Conservation (phyloP, 2,329 filamentous ascomycete species). For the Seiridium cupressi region DNA sequence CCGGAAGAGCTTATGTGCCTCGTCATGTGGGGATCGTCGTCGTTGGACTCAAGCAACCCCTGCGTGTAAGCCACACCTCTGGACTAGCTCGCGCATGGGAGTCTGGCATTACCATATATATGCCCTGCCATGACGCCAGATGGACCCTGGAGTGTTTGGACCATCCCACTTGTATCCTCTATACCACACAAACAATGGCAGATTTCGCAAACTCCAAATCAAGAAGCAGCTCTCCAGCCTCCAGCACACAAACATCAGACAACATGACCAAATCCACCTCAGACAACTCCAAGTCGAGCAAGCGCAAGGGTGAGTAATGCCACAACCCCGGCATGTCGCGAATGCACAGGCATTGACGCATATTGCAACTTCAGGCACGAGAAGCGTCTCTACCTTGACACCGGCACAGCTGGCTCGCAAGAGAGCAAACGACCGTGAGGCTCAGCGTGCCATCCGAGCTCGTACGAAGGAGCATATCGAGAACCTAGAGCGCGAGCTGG, state of each 20-base stretch:
- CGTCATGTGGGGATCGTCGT: background rate
- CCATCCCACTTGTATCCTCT: conserved; percentile 2
- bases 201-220: conserved; percentile 8
- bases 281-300: conserved; percentile 13
- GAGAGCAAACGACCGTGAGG: conserved; percentile 86
- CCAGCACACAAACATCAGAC: conserved; percentile 6
- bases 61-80: background rate
- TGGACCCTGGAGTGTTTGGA: background rate
- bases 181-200: conserved; percentile 12
- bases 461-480: conserved; percentile 87
- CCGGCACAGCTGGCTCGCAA: conserved; percentile 88
- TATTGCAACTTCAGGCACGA: conserved; percentile 45
- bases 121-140: conserved; percentile 6
- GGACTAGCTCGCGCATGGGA: conserved; percentile 1
- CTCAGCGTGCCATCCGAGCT: conserved; percentile 82
- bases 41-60: background rate
- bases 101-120: conserved; percentile 2
- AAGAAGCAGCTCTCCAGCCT: conserved; percentile 11
- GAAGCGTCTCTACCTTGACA: conserved; percentile 83
- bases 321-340: background rate
- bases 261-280: conserved; percentile 21
- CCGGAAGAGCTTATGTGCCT: background rate
- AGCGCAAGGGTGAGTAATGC: conserved; percentile 28
- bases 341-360: background rate
- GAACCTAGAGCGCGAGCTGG: conserved; percentile 69